Base-by-base conservation (phyloP, 495 filamentous ascomycete species). In the Chaetomium tenue region DNA sequence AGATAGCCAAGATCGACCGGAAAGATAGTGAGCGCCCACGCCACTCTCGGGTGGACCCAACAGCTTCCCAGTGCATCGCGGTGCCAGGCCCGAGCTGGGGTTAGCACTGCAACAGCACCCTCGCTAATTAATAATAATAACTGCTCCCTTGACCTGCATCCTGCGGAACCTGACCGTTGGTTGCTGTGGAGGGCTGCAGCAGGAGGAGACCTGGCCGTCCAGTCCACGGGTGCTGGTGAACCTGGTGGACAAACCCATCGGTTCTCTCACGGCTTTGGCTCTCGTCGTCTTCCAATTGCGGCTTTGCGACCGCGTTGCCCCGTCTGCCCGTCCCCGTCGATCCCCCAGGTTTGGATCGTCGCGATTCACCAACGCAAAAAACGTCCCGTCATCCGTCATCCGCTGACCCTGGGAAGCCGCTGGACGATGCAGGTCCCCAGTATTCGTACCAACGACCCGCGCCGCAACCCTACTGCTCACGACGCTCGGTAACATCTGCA, bases 351-450 rank as follows among this genome's bases (percentile, higher is more conserved):
- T 52, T 20, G 48, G 48, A 52, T 52, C 22, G 48, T 52, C 48
- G 23, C 48, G 8, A n/a, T 23, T 57, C 30, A 13, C 33, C 33
- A 37, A 37, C 33, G 33, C 33, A 37, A 12, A 37, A 37, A 3
- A 33, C 8, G 30, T 18, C 18, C 26, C 52, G 47, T 20, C 15
- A 26, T 42, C 28, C 25, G 37, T 16, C 51, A 58, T 28, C 58
- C 22, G 60, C 11, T 23, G 12, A n/a, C 33, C 5, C 50, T 46
- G 25, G 23, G 50, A 55, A 39, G 39, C 39, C n/a, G 28, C 56
- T 54, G 46, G n/a, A 60, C 22, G 57, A 65, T 60, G 63, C 63
- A 42, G 33, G 55, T 39, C 59, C 25, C 39, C 57, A 25, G 39
- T 30, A 30, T 30, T 30, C 28, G 28, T 30, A 30, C 48, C 63